Percentiles rank a stretch among this genome's conserved stretches.
Conservation (phyloP, 1,139 yeast genomes). For the Pneumocystis oryctolagi region DNA sequence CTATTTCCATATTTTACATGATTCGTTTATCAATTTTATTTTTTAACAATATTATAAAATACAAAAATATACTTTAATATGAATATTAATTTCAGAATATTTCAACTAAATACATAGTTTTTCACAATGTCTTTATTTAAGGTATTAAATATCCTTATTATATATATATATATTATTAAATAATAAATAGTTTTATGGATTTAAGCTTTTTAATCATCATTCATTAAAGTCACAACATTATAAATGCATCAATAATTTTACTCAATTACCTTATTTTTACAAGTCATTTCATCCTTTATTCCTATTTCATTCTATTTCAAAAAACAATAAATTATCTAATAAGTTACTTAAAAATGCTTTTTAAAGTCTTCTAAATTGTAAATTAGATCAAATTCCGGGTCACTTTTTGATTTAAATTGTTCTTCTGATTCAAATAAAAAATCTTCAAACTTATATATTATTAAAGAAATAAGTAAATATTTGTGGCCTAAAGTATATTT, state of each 20-base stretch:
- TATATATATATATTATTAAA: not conserved
- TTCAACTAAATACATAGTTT: not conserved
- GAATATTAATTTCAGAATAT: not conserved
- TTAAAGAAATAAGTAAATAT: conserved; percentile 29
- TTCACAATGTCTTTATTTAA: not conserved
- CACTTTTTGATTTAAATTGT: not conserved
- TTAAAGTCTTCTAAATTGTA: not conserved
- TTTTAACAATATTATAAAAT: not conserved
- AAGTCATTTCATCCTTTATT: not conserved
- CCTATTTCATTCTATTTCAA: not conserved
- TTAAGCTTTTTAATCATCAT: not conserved
- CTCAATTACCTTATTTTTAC: not conserved
- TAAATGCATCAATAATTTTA: not conserved
- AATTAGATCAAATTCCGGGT: not conserved
- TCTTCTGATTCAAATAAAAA: not conserved
- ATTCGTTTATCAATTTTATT: not conserved
- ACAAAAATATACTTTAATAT: not conserved
- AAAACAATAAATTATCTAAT: not conserved
- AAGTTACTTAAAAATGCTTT: not conserved
- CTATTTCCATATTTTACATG: not conserved
- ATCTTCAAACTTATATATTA: not conserved
- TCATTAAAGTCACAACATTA: not conserved
- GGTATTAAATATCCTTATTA: not conserved
- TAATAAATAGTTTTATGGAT: not conserved
- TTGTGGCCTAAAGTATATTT: conserved; percentile 60